These are phyloP conservation scores for Cyclocybe cylindracea DNA, from an alignment of 768 basidiomycete genomes.

Conservation along the genomic window DNA sequence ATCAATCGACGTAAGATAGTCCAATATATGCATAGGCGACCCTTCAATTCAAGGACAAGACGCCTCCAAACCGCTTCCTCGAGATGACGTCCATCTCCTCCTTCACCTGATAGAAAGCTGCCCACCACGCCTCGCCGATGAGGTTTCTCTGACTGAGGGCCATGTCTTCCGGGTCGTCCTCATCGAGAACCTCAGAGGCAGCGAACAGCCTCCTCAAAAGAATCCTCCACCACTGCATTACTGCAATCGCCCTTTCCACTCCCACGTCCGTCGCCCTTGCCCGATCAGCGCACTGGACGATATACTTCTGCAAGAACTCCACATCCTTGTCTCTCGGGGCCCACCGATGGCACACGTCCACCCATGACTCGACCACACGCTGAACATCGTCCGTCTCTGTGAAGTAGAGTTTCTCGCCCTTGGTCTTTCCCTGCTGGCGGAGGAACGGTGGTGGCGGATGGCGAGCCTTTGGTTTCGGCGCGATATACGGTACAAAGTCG, in stretches of 20 bases:
- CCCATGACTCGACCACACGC: constrained; percentile 73
- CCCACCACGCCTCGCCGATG: constrained; percentile 82
- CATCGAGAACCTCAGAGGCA: constrained; percentile 48
- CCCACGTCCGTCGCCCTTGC: constrained; percentile 54
- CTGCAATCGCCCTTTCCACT: constrained; percentile 65
- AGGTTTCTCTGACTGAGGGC: constrained; percentile 33
- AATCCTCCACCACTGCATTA: constrained; percentile 83
- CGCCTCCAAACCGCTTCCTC: constrained; percentile 72
- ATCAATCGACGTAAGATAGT: no score
- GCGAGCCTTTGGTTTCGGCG: constrained; percentile 58
- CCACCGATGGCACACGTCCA: constrained; percentile 57
- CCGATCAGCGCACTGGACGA: constrained; percentile 68
- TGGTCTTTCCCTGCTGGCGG: constrained; percentile 57
- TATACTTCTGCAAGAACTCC: constrained; percentile 70
- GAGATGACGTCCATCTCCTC: constrained; percentile 63
- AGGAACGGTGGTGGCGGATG: constrained; percentile 51
- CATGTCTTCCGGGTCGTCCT: constrained; percentile 22
- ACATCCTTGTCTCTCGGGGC: constrained; percentile 77
- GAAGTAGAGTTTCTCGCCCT: constrained; percentile 57
- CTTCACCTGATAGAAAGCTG: constrained; percentile 71
- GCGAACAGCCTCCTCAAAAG: constrained; percentile 68
- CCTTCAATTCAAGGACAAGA: constrained; percentile 56
- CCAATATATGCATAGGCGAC: no score
- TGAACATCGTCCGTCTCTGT: constrained; percentile 75
- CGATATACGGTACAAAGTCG: constrained; percentile 42